Conservation (phyloP, 2,329 filamentous ascomycete genomes). For the Karstenula rhodostoma region DNA sequence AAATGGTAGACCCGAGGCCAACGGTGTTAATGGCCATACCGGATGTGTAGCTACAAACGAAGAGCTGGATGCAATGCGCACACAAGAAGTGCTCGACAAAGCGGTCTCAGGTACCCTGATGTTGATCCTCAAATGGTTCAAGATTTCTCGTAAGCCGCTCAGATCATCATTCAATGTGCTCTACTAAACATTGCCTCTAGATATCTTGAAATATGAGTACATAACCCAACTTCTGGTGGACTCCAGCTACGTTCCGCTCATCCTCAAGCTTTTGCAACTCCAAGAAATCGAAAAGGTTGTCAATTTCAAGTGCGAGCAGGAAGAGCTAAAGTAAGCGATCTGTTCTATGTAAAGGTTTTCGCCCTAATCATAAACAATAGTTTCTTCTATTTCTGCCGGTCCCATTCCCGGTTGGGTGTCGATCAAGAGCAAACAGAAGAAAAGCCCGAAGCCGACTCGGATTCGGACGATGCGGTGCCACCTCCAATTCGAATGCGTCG, state of each 20-base stretch:
- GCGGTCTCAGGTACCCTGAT: constrained; percentile 89
- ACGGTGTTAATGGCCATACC: constrained; percentile 42
- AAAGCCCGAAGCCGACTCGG: constrained; percentile 38
- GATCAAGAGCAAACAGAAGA: constrained; percentile 35
- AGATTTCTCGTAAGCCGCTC: constrained; percentile 76
- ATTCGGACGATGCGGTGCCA: constrained; percentile 75
- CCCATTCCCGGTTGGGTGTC: constrained; percentile 68
- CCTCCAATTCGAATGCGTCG: constrained; percentile 76
- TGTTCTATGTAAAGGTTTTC: background rate
- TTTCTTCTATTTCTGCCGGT: constrained; percentile 90
- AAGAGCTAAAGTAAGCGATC: constrained; percentile 74
- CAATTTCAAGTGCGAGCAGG: constrained; percentile 82
- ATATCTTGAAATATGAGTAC: constrained; percentile 95
- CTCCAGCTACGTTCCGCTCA: constrained; percentile 91
- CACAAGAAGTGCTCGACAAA: constrained; percentile 87
- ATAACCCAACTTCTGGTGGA: constrained; percentile 91
- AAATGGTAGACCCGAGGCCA: constrained; percentile 48
- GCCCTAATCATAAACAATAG: constrained; percentile 55
- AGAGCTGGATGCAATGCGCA: constrained; percentile 81
- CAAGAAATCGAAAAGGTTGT: constrained; percentile 93
- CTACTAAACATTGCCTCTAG: constrained; percentile 54
- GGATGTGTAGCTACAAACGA: constrained; percentile 58
- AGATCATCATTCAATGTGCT: background rate
- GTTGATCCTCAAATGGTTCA: constrained; percentile 94
- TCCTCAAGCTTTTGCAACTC: constrained; percentile 91